Evolutionary conservation across 2,329 filamentous ascomycete genomes (phyloP), one percentile per base, ranked within the genome.

Genomic region (Clonostachys byssicola): DNA sequence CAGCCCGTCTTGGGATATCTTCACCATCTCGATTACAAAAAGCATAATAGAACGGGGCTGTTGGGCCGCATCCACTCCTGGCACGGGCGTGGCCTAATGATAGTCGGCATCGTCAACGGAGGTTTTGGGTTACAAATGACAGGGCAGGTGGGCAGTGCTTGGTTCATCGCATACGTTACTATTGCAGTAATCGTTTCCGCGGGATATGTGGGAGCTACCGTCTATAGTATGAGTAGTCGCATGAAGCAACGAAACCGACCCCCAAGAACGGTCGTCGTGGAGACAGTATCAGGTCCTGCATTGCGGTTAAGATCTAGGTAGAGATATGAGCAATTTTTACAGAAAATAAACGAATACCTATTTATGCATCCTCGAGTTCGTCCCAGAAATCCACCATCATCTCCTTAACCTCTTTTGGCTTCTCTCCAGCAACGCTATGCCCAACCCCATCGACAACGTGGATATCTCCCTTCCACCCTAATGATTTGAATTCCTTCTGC

Each of bases 21-120:
- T 35, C 83, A 87, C 57, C 82, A 86, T 60, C 55, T 58, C 34
- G 62, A 78, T 56, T 86, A 70, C 60, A 54, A 71, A 47, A 71
- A 70, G 57, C 60, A 74, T 46, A 63, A 71, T 45, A 41, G 56
- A 23, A 78, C 81, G 35, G 75, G 75, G 7, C 13, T 67, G 38
- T 58, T 83, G 50, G 81, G 78, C 52, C 64, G 83, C 52, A 58
- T 68, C 2, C 83, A 87, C 57, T 76, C 84, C 53, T 86, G 80
- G 80, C 82, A 75, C 56, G 83, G 83, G 12, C 74, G 83, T 16
- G 55, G 66, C 2, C 61, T 86, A 40, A 77, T 87, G 52, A 47
- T 78, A n/a, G 59, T 85, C 5, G 83, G 80, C 23, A 69, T 85
- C 41, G 60, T 86, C 54, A 86, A 86, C 55, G 83, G 83, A 47